Percentiles rank a stretch among this genome's conserved stretches.
Evolutionary conservation across 2,329 filamentous ascomycete genomes (phyloP).

Genomic region (Microdochium bolleyi): DNA sequence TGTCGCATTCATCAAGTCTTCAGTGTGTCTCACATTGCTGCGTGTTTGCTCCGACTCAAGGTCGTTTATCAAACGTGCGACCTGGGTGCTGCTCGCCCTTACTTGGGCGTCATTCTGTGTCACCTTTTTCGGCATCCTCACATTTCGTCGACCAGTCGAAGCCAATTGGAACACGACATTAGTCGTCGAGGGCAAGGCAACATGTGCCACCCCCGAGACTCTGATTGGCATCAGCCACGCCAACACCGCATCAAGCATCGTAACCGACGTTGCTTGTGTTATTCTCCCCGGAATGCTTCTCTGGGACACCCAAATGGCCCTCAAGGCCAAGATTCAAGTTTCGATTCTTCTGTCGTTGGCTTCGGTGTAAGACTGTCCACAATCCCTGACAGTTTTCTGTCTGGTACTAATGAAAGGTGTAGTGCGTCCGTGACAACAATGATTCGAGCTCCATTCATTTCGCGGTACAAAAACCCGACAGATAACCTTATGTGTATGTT

Average conservation of each 20-base stretch:
- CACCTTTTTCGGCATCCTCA: conserved; percentile 3
- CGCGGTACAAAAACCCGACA: not conserved
- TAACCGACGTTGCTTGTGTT: conserved; percentile 1
- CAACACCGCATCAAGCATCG: not conserved
- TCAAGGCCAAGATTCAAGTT: no score
- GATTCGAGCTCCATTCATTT: not conserved
- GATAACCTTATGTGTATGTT: not conserved
- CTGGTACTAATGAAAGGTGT: not conserved
- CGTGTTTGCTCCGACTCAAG: not conserved
- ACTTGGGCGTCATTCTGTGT: conserved; percentile 1
- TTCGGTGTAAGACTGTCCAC: no score
- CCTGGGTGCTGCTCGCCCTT: conserved; percentile 1
- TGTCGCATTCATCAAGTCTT: conserved; percentile 1
- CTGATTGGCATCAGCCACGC: conserved; percentile 1
- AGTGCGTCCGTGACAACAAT: not conserved
- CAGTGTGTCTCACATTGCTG: conserved; percentile 1
- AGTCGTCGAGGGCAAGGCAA: no score
- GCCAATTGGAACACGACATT: conserved; percentile 2
- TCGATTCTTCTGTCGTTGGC: no score
- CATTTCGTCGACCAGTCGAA: conserved; percentile 2
- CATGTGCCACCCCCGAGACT: not conserved
- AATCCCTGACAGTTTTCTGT: no score
- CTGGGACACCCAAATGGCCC: no score
- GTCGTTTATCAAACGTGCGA: not conserved
- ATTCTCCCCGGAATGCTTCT: not conserved